Base-by-base conservation (phyloP, 2,329 filamentous ascomycete species). In the Venturia effusa region DNA sequence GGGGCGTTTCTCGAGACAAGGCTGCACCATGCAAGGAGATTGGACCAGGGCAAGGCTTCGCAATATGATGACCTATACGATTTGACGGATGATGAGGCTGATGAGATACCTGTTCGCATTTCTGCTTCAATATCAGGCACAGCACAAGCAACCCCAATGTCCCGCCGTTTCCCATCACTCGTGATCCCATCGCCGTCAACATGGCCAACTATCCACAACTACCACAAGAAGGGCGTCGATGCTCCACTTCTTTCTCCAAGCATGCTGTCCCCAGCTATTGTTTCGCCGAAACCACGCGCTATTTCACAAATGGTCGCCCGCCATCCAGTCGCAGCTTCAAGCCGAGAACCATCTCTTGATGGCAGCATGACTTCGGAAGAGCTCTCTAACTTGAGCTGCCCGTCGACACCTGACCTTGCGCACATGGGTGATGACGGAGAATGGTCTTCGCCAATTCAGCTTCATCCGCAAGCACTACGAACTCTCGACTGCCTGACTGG, bases 351-450 rank as follows among this genome's bases (percentile, higher is more conserved):
- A 3, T 97, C 93, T 4, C 80, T 96, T 3, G 92, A 96, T 76
- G 92, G 92, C 27, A 96, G 91, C 75, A 78, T 94, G 70, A 88
- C 86, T 10, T 96, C 92, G 1, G 92, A 97, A 71, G 92, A 96
- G 73, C 83, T 95, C 74, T 90, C 91, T 1, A 83, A 83, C 62
- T 83, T 92, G 73, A 96, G 91, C 70, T 90, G 90, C 60, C 92
- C 93, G 5, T 85, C 89, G 13, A 97, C 92, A 0, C 92, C 92
- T 17, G 82, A 93, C 66, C 81, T 90, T 27, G 65, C 59, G n/a
- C 37, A 27, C 11, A 39, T 48, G 22, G 43, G 61, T 11, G 37
- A 55, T 45, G 48, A 57, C 65, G 83, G 43, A 30, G 63, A 34
- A 30, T 96, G 91, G 90, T 80, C 78, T 54, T 69, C 77, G 66